Conservation (phyloP, 169 alveolate genomes). For the Babesia bigemina region DNA sequence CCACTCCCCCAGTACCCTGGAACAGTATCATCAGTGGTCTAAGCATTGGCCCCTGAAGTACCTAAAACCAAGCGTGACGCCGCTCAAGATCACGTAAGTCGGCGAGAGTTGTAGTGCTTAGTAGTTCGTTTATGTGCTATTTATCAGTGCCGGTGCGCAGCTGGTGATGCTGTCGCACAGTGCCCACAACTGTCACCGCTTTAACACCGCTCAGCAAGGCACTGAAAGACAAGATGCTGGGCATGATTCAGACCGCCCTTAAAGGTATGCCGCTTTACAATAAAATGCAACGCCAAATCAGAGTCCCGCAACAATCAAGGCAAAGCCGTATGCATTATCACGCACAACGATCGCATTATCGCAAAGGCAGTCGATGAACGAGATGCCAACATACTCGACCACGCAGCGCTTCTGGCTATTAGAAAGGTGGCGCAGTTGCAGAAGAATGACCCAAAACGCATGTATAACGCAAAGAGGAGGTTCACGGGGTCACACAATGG, state of each 20-base stretch:
- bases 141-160: no score
- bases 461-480: constrained; percentile 25
- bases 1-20: constrained; percentile 75
- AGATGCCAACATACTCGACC: constrained; percentile 73
- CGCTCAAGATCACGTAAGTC: constrained; percentile 68
- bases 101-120: neutral
- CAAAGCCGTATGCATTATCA: constrained; percentile 78
- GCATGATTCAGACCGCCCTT: constrained; percentile 8
- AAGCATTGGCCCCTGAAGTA: constrained; percentile 80
- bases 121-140: neutral
- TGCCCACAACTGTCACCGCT: no score
- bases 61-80: constrained; percentile 75
- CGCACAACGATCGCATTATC: constrained; percentile 72
- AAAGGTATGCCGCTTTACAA: neutral
- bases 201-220: constrained; percentile 16
- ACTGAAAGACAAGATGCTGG: constrained; percentile 22
- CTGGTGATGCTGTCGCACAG: neutral
- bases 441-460: constrained; percentile 35
- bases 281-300: neutral
- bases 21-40: constrained; percentile 75
- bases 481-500: constrained; percentile 8
- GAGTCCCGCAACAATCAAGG: constrained; percentile 31
- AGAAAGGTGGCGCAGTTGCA: constrained; percentile 65
- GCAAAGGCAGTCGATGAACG: constrained; percentile 79
- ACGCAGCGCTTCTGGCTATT: constrained; percentile 79